Base-by-base conservation (phyloP, 352 stramenopile species). In the Phytophthora sansomeana region DNA sequence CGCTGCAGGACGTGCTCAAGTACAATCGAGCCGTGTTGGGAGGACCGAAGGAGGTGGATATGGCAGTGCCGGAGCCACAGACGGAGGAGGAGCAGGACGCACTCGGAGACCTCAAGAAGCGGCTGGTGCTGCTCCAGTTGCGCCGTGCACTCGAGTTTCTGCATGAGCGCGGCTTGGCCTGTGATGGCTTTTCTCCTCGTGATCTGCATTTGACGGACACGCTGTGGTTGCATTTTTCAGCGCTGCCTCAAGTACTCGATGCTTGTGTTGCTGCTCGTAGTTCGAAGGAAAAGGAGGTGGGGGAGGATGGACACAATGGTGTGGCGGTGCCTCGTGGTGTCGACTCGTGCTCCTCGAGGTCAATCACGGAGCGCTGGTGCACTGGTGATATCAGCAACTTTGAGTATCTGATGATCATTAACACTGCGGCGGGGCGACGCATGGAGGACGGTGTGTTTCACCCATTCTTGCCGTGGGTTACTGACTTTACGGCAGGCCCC, bases 381-480 rank as follows among this genome's bases (percentile, higher is more conserved):
- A 74, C 75, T 13, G 89, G 95, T 6, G 83, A 94, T 48, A 54
- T 98, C 6, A 93, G 76, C 28, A 98, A 98, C 55, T 95, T 97
- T 32, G 95, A 98, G 47, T 99, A 99, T 63, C 63, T 99, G 11
- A 90, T 99, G 83, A 69, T 78, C 7, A 60, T 99, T 2, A 99
- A 99, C 64, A 74, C 71, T 33, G 95, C 93, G 0, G 93, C 94
- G 26, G 96, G 96, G 10, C 77, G 96, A 38, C 83, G 83, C 14
- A 68, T 92, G 81, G 70, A 90, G 14, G 81, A 91, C 56, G 72
- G 78, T 24, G 77, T 84, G 10, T 97, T 97, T 60, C 95, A 98
- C 66, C 91, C 95, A 0, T 91, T 99, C 29, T 53, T 99, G n/a
- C 97, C 97, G 1, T 99, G 97, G 97, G 95, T 99, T 9, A 97